A percentile compares a stretch with the other conserved stretches of the same genome.
Conservation (phyloP, 2,329 filamentous ascomycete species). For the Claviceps digitariae region DNA sequence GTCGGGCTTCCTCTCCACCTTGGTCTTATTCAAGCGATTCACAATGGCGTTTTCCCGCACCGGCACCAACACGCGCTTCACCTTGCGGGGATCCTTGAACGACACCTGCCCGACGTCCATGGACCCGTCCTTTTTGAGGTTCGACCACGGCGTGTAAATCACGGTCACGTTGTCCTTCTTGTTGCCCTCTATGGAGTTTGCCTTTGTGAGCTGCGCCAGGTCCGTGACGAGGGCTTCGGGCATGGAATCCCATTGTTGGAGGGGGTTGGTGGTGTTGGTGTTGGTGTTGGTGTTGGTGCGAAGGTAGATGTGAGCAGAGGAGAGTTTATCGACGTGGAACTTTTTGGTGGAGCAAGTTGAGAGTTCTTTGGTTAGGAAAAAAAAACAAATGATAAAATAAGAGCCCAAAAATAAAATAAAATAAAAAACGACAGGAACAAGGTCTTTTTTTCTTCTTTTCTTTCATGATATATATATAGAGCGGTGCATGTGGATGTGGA, state of each 20-base stretch:
- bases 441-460: too few relatives aligned
- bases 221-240: conserved; percentile 63
- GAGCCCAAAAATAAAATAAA: too few relatives aligned
- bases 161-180: conserved; percentile 97
- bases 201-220: conserved; percentile 94
- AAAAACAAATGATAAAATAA: too few relatives aligned
- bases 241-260: conserved; percentile 73
- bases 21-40: conserved; percentile 97
- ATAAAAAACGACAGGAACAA: too few relatives aligned
- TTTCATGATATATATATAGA: too few relatives aligned
- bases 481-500: too few relatives aligned
- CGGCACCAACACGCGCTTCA: conserved; percentile 68
- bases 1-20: conserved; percentile 76
- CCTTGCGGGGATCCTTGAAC: conserved; percentile 79
- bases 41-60: conserved; percentile 79
- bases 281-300: too few relatives aligned
- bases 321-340: conserved; percentile 98
- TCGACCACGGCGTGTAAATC: conserved; percentile 97
- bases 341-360: too few relatives aligned
- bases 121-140: conserved; percentile 85
- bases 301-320: conserved; percentile 91
- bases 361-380: too few relatives aligned
- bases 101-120: conserved; percentile 94
- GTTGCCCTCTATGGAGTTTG: conserved; percentile 98
- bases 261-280: conserved; percentile 42